Conservation (phyloP, 805 yeast species). For the Starmerella geochares region DNA sequence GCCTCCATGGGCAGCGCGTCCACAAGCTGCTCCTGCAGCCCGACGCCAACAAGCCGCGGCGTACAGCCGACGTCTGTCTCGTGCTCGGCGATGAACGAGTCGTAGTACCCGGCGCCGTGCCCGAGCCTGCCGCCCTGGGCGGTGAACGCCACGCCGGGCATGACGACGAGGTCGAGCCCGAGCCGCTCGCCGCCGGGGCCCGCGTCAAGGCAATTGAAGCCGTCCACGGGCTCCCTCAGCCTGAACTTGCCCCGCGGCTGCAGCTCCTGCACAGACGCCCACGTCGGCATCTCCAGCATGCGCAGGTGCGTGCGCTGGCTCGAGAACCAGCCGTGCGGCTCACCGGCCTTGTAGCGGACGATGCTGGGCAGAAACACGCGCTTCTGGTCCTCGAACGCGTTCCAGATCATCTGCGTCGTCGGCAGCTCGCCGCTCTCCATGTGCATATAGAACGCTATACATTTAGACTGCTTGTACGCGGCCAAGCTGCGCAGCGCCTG, state of each 20-base stretch:
- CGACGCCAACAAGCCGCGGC: slow-evolving; percentile 45
- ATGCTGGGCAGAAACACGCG: slow-evolving; percentile 34
- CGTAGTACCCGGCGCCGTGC: slow-evolving; percentile 91
- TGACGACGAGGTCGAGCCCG: slow-evolving; percentile 54
- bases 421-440: slow-evolving; percentile 64
- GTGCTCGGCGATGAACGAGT: slow-evolving; percentile 50
- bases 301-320: slow-evolving; percentile 39
- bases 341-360: slow-evolving; percentile 26
- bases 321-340: slow-evolving; percentile 19
- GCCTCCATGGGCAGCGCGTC: slow-evolving; percentile 43
- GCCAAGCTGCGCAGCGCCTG: slow-evolving; percentile 27
- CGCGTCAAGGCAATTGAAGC: slow-evolving; percentile 22
- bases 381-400: slow-evolving; percentile 44
- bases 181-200: slow-evolving; percentile 29
- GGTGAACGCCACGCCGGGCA: slow-evolving; percentile 83
- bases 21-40: slow-evolving; percentile 54
- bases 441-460: slow-evolving; percentile 61
- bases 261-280: slow-evolving; percentile 38
- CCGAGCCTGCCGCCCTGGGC: slow-evolving; percentile 52
- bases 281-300: slow-evolving; percentile 44
- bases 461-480: slow-evolving; percentile 38
- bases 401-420: slow-evolving; percentile 45
- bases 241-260: slow-evolving; percentile 59
- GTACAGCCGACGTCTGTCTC: background rate
- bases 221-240: slow-evolving; percentile 54